Evolutionary conservation across 805 yeast species (phyloP).

Genomic region (Candida hungchunana): DNA sequence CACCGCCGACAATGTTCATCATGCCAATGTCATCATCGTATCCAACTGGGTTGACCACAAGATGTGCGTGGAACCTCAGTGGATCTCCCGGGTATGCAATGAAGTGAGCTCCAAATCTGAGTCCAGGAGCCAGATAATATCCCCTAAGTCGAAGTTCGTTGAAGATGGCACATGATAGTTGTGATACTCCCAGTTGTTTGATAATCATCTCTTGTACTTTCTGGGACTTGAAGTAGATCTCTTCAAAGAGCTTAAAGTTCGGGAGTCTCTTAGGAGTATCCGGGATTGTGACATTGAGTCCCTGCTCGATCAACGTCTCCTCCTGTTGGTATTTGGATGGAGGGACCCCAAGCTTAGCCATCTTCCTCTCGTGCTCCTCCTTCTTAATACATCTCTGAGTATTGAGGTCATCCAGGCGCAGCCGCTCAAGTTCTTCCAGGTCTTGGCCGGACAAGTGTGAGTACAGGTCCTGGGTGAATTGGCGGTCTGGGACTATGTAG

Average conservation of each 20-base stretch:
- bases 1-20: slow-evolving; percentile 69
- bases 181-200: slow-evolving; percentile 1
- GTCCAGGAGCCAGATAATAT: slow-evolving; percentile 72
- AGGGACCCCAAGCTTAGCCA: slow-evolving; percentile 5
- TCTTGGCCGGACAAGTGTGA: slow-evolving; percentile 14
- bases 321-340: slow-evolving; percentile 2
- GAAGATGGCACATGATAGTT: slow-evolving; percentile 14
- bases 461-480: slow-evolving; percentile 21
- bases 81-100: slow-evolving; percentile 97
- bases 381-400: slow-evolving; percentile 4
- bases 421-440: slow-evolving; percentile 12
- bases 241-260: slow-evolving; percentile 13
- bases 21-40: slow-evolving; percentile 52
- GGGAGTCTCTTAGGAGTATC: slow-evolving; percentile 18
- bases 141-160: slow-evolving; percentile 29
- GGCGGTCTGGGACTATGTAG: slow-evolving; percentile 39
- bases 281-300: slow-evolving; percentile 16
- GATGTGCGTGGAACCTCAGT: slow-evolving; percentile 81
- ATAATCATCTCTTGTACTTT: slow-evolving; percentile 8
- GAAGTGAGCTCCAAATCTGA: slow-evolving; percentile 85
- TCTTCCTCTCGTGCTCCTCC: slow-evolving; percentile 6
- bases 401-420: slow-evolving; percentile 9
- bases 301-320: slow-evolving; percentile 13
- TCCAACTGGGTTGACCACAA: slow-evolving; percentile 53
- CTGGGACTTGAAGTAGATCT: slow-evolving; percentile 14